These are phyloP conservation scores for Alternaria arborescens DNA, from an alignment of 2,329 filamentous ascomycete genomes.

Conservation along the genomic window DNA sequence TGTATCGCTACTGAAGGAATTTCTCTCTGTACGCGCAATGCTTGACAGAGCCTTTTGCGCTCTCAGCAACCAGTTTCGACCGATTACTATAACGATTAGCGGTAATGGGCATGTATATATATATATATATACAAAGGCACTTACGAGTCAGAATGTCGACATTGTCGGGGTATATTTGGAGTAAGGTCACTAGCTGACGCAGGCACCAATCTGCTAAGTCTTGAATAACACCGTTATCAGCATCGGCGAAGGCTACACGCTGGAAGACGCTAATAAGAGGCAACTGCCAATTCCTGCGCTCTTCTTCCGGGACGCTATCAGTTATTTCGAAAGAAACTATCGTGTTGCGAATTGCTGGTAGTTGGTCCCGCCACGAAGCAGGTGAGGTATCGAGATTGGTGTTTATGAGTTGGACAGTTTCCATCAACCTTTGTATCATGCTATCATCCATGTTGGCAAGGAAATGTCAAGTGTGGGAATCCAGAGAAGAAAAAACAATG, in stretches of 20 bases:
- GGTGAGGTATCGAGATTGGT: slow-evolving; percentile 44
- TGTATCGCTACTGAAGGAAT: slow-evolving; percentile 48
- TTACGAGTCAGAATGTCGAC: slow-evolving; percentile 55
- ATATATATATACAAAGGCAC: slow-evolving; percentile 9
- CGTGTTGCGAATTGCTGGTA: slow-evolving; percentile 29
- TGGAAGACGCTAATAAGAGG: slow-evolving; percentile 56
- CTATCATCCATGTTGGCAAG: slow-evolving; percentile 26
- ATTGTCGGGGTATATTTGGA: slow-evolving; percentile 56
- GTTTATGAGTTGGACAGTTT: slow-evolving; percentile 45
- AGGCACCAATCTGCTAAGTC: slow-evolving; percentile 62
- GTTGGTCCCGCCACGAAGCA: slow-evolving; percentile 40
- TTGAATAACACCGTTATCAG: slow-evolving; percentile 55
- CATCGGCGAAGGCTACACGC: slow-evolving; percentile 59
- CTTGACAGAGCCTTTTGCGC: slow-evolving; percentile 60
- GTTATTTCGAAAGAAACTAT: slow-evolving; percentile 28
- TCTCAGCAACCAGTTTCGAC: slow-evolving; percentile 61
- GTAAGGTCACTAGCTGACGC: slow-evolving; percentile 56
- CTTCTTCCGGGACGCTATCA: slow-evolving; percentile 24
- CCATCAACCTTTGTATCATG: slow-evolving; percentile 23
- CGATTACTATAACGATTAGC: slow-evolving; percentile 53
- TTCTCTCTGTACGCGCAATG: slow-evolving; percentile 57
- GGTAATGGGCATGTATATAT: background rate
- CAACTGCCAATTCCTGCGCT: slow-evolving; percentile 33
- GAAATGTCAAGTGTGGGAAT: background rate
- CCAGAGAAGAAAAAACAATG: background rate